Base-by-base conservation (phyloP, 306 rosid species). In the Quercus bicolor region DNA sequence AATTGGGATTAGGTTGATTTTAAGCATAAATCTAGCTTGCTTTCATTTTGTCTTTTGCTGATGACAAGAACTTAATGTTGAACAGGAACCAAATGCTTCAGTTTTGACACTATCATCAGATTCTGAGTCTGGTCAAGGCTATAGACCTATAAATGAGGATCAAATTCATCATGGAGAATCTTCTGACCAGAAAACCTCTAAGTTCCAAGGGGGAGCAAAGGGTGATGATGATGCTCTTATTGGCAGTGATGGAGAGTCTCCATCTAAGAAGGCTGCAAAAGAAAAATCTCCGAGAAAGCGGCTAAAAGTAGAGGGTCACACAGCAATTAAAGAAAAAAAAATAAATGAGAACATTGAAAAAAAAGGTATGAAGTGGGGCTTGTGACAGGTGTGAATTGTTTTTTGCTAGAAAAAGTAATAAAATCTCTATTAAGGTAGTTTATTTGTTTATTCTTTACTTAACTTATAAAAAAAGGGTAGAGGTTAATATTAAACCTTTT, bases 101-200 rank as follows among this genome's bases (percentile, higher is more conserved):
- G 68, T 90, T 75, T 91, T 85, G 97, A 48, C 69, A 55, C 77
- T 90, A 62, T 88, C 97, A 77, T 93, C 95, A 75, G 98, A 91
- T 76, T 93, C 95, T 2, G 98, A 93, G 86, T 81, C 82, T 72
- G 81, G 74, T 66, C 86, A 31, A 56, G 88, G 75, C 73, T 77
- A 57, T 75, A 84, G 84, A 78, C 84, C 85, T 15, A 80, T 48
- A 77, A 78, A 48, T 68, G 90, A 85, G 79, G 82, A 85, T 54
- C 55, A 34, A 18, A 53, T 72, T 65, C 57, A 87, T 72, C 84
- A 62, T 51, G 88, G 79, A 59, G 89, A 89, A 75, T 82, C 83
- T 48, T 73, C 76, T 75, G 90, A 70, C 70, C 73, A 26, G n/a
- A 73, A 81, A 77, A 69, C 61, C 61, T 77, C 88, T 54, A 81